Evolutionary conservation across 176 grass and related monocot species (phyloP).

Genomic region (barley (Hordeum vulgare)): DNA sequence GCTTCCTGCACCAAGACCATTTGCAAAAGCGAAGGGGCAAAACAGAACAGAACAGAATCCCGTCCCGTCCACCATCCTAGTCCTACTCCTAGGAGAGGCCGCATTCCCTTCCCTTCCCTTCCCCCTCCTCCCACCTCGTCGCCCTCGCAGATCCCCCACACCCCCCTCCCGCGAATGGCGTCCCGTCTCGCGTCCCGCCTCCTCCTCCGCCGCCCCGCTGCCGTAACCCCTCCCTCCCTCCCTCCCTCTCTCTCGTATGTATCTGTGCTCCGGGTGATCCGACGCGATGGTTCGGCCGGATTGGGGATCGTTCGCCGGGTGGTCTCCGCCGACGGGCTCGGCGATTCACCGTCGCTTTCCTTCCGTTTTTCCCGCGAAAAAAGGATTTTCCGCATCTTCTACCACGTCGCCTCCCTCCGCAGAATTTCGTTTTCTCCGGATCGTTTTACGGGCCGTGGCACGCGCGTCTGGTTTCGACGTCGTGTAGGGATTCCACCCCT

Average conservation of each 20-base stretch:
- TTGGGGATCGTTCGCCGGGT: not conserved
- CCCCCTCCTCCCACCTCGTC: not conserved
- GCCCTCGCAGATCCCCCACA: not conserved
- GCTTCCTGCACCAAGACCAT: not conserved
- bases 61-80: too few species aligned
- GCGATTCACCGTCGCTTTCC: not conserved
- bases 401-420: too few species aligned
- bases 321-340: not conserved
- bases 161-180: conserved; percentile 39
- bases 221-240: conserved; percentile 19
- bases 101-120: not conserved
- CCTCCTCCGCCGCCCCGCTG: conserved; percentile 31
- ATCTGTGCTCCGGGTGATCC: not conserved
- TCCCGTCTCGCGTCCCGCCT: conserved; percentile 40
- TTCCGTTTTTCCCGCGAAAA: too few species aligned
- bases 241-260: not conserved
- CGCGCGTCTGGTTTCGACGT: not conserved
- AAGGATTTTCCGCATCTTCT: too few species aligned
- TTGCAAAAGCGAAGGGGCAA: not conserved
- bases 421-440: not conserved
- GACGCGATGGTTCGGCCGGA: not conserved
- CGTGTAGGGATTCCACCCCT: not conserved
- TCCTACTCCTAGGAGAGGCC: not conserved
- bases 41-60: not conserved
- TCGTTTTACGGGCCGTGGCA: not conserved